These are phyloP conservation scores for Teratosphaeria gauchensis DNA, from an alignment of 2,329 filamentous ascomycete genomes.

Conservation along the genomic window DNA sequence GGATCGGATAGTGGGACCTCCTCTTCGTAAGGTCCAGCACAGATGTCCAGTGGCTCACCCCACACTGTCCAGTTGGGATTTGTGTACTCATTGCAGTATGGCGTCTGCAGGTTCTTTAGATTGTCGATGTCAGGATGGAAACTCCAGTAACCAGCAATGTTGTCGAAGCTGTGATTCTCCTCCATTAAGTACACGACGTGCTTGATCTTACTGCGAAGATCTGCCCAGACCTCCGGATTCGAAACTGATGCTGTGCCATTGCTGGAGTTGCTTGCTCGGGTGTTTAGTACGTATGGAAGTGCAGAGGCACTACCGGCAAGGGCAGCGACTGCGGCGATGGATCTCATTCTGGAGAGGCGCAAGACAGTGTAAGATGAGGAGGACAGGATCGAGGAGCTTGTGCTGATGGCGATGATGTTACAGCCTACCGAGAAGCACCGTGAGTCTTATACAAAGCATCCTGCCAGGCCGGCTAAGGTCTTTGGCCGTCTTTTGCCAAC, in stretches of 20 bases:
- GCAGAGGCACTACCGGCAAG: slow-evolving; percentile 4
- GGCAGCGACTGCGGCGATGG: not conserved
- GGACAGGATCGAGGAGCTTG: too few species aligned
- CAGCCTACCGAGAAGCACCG: not conserved
- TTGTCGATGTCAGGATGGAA: slow-evolving; percentile 31
- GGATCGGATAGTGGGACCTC: slow-evolving; percentile 27
- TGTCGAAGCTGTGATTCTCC: slow-evolving; percentile 34
- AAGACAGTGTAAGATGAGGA: not conserved
- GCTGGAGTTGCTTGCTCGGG: slow-evolving; percentile 1
- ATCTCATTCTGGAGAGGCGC: slow-evolving; percentile 2
- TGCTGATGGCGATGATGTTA: too few species aligned
- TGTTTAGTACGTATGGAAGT: not conserved
- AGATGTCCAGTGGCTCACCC: slow-evolving; percentile 28
- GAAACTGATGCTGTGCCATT: slow-evolving; percentile 3
- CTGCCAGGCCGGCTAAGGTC: too few species aligned
- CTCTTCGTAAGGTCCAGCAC: slow-evolving; percentile 26
- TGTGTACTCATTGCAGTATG: slow-evolving; percentile 31
- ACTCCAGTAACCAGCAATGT: slow-evolving; percentile 31
- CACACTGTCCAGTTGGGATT: slow-evolving; percentile 31
- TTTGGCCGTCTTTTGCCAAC: too few species aligned
- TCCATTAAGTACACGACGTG: slow-evolving; percentile 29
- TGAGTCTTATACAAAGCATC: too few species aligned
- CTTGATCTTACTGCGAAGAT: slow-evolving; percentile 14
- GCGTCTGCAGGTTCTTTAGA: slow-evolving; percentile 8
- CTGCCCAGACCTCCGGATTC: slow-evolving; percentile 6